Percentiles rank a stretch among this genome's conserved stretches.
phyloP scores from a whole-genome alignment of 1,139 yeast species.

The Geotrichum carabidarum region DNA sequence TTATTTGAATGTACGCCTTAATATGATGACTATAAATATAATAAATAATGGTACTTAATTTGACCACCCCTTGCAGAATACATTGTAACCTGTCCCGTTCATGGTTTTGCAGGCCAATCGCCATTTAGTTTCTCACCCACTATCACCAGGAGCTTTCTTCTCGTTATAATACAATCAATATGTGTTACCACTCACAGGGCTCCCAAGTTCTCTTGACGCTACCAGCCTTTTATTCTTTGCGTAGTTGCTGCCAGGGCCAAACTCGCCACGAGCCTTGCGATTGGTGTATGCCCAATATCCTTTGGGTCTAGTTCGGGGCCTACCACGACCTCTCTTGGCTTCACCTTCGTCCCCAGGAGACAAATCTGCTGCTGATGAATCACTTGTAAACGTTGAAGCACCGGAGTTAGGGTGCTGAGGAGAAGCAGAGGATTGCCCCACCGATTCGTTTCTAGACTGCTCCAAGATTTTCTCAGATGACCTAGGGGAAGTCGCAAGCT shows the following conservation, averaged over 20 bases:
- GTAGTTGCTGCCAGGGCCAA: background rate
- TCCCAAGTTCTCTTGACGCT: too few species aligned
- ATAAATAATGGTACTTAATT: background rate
- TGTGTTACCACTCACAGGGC: background rate
- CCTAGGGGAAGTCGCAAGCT: too few species aligned
- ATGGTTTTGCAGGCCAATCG: too few species aligned
- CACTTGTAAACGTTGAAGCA: background rate
- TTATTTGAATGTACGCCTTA: too few species aligned
- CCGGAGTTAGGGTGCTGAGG: background rate
- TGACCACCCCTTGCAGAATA: too few species aligned
- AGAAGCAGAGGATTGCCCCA: too few species aligned
- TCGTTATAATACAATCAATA: background rate
- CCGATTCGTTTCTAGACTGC: too few species aligned
- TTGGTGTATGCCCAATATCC: constrained; percentile 6
- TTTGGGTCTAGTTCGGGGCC: constrained; percentile 9
- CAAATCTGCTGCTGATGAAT: background rate
- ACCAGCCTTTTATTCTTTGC: too few species aligned
- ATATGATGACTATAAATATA: background rate
- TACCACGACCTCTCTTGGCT: constrained; percentile 6
- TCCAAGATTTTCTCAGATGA: too few species aligned
- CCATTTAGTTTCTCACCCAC: too few species aligned
- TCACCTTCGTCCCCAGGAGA: background rate
- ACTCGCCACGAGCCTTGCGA: constrained; percentile 8
- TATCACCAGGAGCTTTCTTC: too few species aligned
- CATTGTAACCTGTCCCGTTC: too few species aligned